Percentiles rank a stretch among this genome's conserved stretches.
Conservation (phyloP, 2,329 filamentous ascomycete species). For the Colletotrichum destructivum region DNA sequence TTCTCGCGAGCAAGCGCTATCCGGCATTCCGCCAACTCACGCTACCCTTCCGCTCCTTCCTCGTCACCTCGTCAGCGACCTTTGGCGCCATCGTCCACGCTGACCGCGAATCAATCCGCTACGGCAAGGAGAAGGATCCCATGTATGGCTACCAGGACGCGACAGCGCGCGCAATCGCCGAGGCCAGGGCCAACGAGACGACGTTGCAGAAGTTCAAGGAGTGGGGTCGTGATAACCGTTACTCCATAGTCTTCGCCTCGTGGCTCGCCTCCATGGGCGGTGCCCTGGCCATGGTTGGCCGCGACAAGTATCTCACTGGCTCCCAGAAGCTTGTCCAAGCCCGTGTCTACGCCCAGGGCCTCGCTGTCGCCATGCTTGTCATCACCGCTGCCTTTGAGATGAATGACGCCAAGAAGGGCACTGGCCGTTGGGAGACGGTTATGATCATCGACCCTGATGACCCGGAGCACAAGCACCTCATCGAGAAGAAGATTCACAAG, state of each 20-base stretch:
- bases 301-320: constrained; percentile 81
- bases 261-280: constrained; percentile 87
- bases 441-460: constrained; percentile 86
- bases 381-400: constrained; percentile 87
- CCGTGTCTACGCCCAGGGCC: constrained; percentile 91
- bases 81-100: constrained; percentile 92
- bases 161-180: constrained; percentile 68
- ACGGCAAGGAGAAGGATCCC: constrained; percentile 79
- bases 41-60: constrained; percentile 90
- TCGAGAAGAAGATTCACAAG: constrained; percentile 90
- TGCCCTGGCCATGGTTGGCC: constrained; percentile 81
- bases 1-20: constrained; percentile 79
- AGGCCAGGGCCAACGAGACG: constrained; percentile 70
- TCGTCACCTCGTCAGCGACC: constrained; percentile 85
- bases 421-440: constrained; percentile 87
- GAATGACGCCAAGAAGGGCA: constrained; percentile 81
- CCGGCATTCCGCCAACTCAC: constrained; percentile 85
- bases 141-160: constrained; percentile 77
- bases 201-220: constrained; percentile 73
- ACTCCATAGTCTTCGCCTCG: constrained; percentile 85
- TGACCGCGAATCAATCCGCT: constrained; percentile 77
- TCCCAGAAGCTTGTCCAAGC: constrained; percentile 94
- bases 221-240: constrained; percentile 86
- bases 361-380: constrained; percentile 88
- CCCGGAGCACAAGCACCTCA: constrained; percentile 84